Percentiles rank a stretch among this genome's conserved stretches.
Conservation (phyloP, 495 filamentous ascomycete species). For the Xylona heveae region DNA sequence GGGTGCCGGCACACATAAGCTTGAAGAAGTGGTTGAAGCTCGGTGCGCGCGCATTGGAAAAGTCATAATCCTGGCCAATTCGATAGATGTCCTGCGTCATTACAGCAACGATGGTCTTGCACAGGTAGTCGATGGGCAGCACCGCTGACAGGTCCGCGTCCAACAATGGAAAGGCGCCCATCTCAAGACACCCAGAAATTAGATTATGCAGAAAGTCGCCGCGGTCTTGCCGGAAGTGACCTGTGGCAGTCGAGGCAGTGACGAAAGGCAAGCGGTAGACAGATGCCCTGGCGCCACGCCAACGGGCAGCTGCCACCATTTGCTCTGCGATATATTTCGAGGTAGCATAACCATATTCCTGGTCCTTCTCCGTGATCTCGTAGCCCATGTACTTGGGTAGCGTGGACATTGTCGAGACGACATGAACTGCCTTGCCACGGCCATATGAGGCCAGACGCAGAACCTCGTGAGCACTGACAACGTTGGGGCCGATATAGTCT, state of each 20-base stretch:
- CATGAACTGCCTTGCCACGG: constrained; percentile 12
- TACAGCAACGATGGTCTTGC: constrained; percentile 10
- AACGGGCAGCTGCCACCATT: constrained; percentile 13
- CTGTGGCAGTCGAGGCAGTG: constrained; percentile 11
- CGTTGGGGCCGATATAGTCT: constrained; percentile 16
- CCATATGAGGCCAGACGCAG: constrained; percentile 15
- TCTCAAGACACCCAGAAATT: constrained; percentile 11
- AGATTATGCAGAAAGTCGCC: constrained; percentile 17
- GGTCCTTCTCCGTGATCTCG: constrained; percentile 8
- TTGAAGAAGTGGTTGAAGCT: constrained; percentile 12
- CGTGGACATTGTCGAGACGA: constrained; percentile 16
- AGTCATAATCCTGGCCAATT: constrained; percentile 14
- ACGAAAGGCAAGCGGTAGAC: constrained; percentile 15
- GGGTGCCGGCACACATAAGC: constrained; percentile 5
- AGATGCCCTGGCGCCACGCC: constrained; percentile 12
- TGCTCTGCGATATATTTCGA: constrained; percentile 15
- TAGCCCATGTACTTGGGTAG: constrained; percentile 12
- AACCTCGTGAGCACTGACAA: constrained; percentile 16
- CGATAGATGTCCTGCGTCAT: constrained; percentile 11
- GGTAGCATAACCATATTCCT: constrained; percentile 15
- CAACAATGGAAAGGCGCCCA: constrained; percentile 13
- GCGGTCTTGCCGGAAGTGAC: constrained; percentile 14
- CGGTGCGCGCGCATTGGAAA: constrained; percentile 9
- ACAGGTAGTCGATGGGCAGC: constrained; percentile 14
- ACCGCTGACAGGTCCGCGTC: constrained; percentile 12